Percentiles rank a stretch among this genome's conserved stretches.
phyloP scores from a whole-genome alignment of 441 rosid species.

The Pelargonium citronellum region DNA sequence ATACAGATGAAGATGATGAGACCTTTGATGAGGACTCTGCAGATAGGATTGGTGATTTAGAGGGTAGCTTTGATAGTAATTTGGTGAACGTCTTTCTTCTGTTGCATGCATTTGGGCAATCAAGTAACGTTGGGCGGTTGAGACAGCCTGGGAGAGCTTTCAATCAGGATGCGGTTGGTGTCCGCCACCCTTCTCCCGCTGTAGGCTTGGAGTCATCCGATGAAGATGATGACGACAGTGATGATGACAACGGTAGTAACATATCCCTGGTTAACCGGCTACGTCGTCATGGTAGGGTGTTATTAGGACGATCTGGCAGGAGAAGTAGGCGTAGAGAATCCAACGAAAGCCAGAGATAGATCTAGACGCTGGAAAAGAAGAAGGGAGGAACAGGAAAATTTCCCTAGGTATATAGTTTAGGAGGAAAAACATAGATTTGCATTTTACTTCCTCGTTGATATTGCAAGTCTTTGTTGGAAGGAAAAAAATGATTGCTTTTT shows the following conservation, averaged over 20 bases:
- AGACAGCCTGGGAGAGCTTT: slow-evolving; percentile 31
- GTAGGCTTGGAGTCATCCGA: slow-evolving; percentile 36
- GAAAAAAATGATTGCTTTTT: slow-evolving; percentile 13
- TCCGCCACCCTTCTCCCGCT: slow-evolving; percentile 22
- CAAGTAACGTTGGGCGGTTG: slow-evolving; percentile 40
- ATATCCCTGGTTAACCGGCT: slow-evolving; percentile 56
- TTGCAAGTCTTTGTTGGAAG: slow-evolving; percentile 6
- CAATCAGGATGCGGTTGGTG: slow-evolving; percentile 19
- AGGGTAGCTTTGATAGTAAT: slow-evolving; percentile 45
- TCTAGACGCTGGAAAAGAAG: slow-evolving; percentile 6
- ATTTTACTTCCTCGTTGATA: slow-evolving; percentile 22
- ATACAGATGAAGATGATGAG: slow-evolving; percentile 21
- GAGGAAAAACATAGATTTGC: slow-evolving; percentile 21
- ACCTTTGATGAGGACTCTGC: slow-evolving; percentile 22
- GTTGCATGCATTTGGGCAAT: slow-evolving; percentile 59
- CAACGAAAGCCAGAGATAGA: slow-evolving; percentile 30
- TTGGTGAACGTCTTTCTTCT: slow-evolving; percentile 55
- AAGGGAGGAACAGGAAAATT: slow-evolving; percentile 14
- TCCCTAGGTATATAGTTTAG: slow-evolving; percentile 26
- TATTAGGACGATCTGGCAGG: slow-evolving; percentile 63
- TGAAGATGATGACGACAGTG: slow-evolving; percentile 30
- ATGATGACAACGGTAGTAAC: slow-evolving; percentile 27
- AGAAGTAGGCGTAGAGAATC: slow-evolving; percentile 64
- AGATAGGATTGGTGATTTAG: slow-evolving; percentile 37
- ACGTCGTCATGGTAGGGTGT: slow-evolving; percentile 48